Base-by-base conservation (phyloP, 2,329 filamentous ascomycete genomes). In the Rhinocladiella mackenziei region DNA sequence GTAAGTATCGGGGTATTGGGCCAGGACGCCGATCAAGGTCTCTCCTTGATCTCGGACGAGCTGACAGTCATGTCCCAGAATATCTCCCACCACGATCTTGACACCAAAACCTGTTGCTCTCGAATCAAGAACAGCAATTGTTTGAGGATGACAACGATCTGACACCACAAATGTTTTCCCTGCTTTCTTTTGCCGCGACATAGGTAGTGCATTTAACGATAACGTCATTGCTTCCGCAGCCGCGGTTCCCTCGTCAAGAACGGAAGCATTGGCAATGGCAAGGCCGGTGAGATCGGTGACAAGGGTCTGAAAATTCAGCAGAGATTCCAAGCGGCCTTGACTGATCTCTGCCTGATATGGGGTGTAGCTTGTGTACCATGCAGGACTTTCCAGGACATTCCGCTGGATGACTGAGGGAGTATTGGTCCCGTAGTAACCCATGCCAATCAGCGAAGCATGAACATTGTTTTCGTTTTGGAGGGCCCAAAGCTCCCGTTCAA, bases 321-420 rank as follows among this genome's bases (percentile, higher is more conserved):
- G 72, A 4, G 88, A 94, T 73, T 96, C 88, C 51, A 97, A 69
- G 43, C 91, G 82, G 25, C 91, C 91, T 69, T 97, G 91, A 64
- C 89, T 95, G 71, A 97, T 95, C 70, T 97, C 91, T 2, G 91
- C 85, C 70, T 97, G 91, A 68, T 96, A 97, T 11, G 91, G 91
- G 0, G 91, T 96, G 66, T 97, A 96, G 69, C 89, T 95, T 29
- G 91, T 97, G 66, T 97, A 97, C 91, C 91, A 97, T 7, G 83
- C 89, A 4, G 91, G 91, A 64, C 85, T 91, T 73, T 97, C 89
- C 46, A 97, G 72, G 3, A 97, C 77, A 63, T 96, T 96, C 56
- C 89, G 78, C 73, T 92, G 87, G 64, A 97, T 94, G 45, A 96
- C 89, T 43, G 87, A 79, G 3, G 91, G 91, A 1, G 86, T 84